phyloP scores from a whole-genome alignment of 306 rosid genomes.

The Fragaria vesca region DNA sequence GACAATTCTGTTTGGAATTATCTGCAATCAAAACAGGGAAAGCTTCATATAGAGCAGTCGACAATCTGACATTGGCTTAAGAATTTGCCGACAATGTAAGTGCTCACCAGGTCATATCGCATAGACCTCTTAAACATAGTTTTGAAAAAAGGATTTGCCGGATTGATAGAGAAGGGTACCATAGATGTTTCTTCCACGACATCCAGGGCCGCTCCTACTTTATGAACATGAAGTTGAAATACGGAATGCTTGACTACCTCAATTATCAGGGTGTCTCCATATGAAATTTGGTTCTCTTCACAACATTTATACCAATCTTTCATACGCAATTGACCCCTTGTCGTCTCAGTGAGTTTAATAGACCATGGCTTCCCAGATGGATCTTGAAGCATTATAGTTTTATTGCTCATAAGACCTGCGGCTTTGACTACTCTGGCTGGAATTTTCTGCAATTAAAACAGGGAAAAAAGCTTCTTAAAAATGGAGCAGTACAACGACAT shows the following conservation, averaged over 20 bases:
- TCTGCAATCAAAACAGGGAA: too few species aligned
- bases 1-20: too few species aligned
- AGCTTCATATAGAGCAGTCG: too few species aligned
- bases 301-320: not conserved
- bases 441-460: not conserved
- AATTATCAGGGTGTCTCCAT: slow-evolving; percentile 3
- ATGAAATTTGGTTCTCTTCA: not conserved
- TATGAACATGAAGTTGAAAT: not conserved
- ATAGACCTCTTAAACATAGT: too few species aligned
- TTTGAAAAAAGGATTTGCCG: too few species aligned
- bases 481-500: not conserved
- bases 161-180: too few species aligned
- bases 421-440: not conserved
- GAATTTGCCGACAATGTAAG: too few species aligned
- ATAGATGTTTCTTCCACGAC: not conserved
- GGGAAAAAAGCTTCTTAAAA: too few species aligned
- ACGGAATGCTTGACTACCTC: slow-evolving; percentile 1
- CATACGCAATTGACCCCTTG: not conserved
- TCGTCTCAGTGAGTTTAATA: not conserved
- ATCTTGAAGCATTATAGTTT: not conserved
- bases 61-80: too few species aligned
- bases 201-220: not conserved
- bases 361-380: not conserved
- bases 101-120: too few species aligned
- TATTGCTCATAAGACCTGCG: not conserved